Base-by-base conservation (phyloP, 2,329 filamentous ascomycete genomes). In the Hypomyces perniciosus region DNA sequence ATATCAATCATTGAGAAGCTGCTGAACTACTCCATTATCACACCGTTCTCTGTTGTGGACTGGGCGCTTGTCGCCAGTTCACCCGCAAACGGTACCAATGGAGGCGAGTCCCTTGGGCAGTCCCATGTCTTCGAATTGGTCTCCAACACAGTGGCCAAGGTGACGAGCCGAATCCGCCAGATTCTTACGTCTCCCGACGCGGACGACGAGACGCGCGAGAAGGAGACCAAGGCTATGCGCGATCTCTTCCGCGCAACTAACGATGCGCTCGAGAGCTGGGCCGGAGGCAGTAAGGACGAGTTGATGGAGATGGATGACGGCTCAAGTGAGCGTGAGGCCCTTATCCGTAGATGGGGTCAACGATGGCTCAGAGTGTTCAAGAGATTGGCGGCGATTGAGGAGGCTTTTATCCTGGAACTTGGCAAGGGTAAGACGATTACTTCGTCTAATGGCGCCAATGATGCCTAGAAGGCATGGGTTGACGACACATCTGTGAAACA, bases 1-100 rank as follows among this genome's bases (percentile, higher is more conserved):
- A 82, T 97, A 59, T 88, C 88, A 60, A 95, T 99, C 61, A 80
- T 97, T 52, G 92, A 97, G 74, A 97, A 97, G 70, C 80, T 99
- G 5, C 84, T 99, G 60, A 99, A 97, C 72, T 99, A 96, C 72
- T 91, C 88, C 10, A 96, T 99, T 60, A 78, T 99, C 34, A 90
- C 86, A 7, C 93, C 93, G 0, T 75, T 84, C 51, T 85, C 85
- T 12, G 90, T 99, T 29, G 80, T 96, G 44, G 85, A 95, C 62
- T 99, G 93, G 93, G 89, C 89, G 1, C 77, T 99, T 9, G 76
- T 83, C 31, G 83, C 64, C n/a, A 64, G 61, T 44, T 66, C 68
- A 13, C 69, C 89, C 55, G 75, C 68, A n/a, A 65, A 65, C 40
- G 72, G 72, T 38, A 66, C 68, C 8, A 68, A 69, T 34, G 80